These are phyloP conservation scores for Apiotrichum brassicae DNA, from an alignment of 1,284 basidiomycete genomes.

Conservation along the genomic window DNA sequence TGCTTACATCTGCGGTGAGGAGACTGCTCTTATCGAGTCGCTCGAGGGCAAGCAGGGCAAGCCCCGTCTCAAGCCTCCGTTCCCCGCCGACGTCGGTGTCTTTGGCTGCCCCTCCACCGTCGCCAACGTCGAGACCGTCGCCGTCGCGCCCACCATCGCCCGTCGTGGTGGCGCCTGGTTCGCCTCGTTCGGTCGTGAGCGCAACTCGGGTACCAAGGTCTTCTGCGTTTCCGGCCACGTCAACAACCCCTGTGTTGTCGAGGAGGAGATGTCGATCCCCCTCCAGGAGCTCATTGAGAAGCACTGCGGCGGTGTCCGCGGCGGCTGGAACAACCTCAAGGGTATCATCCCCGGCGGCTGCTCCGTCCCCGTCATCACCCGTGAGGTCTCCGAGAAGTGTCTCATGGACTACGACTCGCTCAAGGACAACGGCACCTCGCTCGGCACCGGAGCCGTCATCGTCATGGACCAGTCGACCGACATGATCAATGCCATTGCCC, in stretches of 20 bases:
- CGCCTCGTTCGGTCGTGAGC: slow-evolving; percentile 79
- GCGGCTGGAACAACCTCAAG: slow-evolving; percentile 89
- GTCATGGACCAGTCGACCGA: slow-evolving; percentile 99
- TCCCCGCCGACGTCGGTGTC: slow-evolving; percentile 94
- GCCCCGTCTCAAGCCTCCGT: slow-evolving; percentile 96
- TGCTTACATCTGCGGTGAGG: slow-evolving; percentile 98
- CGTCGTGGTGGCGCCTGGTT: slow-evolving; percentile 91
- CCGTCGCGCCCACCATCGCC: slow-evolving; percentile 94
- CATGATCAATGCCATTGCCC: slow-evolving; percentile 83
- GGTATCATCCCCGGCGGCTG: slow-evolving; percentile 93
- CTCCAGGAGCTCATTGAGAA: slow-evolving; percentile 90
- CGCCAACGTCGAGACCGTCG: slow-evolving; percentile 96
- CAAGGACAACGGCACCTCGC: slow-evolving; percentile 87
- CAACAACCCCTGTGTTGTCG: slow-evolving; percentile 95
- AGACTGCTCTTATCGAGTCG: slow-evolving; percentile 95
- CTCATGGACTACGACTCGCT: slow-evolving; percentile 99
- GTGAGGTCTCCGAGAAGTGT: slow-evolving; percentile 70
- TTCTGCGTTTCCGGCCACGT: slow-evolving; percentile 96
- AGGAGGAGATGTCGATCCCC: slow-evolving; percentile 99
- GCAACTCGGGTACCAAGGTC: slow-evolving; percentile 93
- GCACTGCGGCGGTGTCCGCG: slow-evolving; percentile 89
- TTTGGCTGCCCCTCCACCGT: slow-evolving; percentile 97
- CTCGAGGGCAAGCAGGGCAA: slow-evolving; percentile 97
- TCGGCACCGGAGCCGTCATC: slow-evolving; percentile 96
- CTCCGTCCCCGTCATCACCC: slow-evolving; percentile 90